Evolutionary conservation across 129 eudicot species (phyloP).

Genomic region (Glebionis coronaria): DNA sequence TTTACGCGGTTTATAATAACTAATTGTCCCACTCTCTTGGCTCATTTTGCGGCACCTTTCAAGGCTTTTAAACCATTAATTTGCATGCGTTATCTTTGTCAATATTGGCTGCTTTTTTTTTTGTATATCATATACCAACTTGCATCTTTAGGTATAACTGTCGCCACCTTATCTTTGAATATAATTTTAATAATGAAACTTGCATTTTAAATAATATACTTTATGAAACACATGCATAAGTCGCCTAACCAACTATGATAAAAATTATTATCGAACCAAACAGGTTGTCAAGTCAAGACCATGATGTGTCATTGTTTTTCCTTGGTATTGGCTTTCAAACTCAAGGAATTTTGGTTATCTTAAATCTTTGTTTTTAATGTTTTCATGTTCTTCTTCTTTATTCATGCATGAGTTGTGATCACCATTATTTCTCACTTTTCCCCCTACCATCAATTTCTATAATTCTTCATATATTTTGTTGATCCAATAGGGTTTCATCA

Average conservation of each 20-base stretch:
- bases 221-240: neutral
- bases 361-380: neutral
- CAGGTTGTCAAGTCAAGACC: slow-evolving; percentile 19
- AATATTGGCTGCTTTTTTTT: neutral
- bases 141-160: neutral
- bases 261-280: neutral
- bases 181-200: neutral
- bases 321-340: neutral
- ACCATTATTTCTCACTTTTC: slow-evolving; percentile 5
- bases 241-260: neutral
- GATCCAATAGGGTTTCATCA: neutral
- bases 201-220: neutral
- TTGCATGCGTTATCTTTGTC: slow-evolving; percentile 3
- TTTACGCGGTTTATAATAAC: too few species aligned
- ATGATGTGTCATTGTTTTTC: neutral
- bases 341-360: too few species aligned
- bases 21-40: neutral
- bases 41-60: neutral
- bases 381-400: neutral
- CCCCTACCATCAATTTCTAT: neutral
- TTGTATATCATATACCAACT: neutral
- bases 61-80: neutral
- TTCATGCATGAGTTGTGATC: neutral
- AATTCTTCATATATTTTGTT: neutral
- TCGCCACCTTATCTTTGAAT: neutral